A percentile compares a stretch with the other conserved stretches of the same genome.
phyloP scores from a whole-genome alignment of 2,329 filamentous ascomycete species.

The Colletotrichum orchidophilum region DNA sequence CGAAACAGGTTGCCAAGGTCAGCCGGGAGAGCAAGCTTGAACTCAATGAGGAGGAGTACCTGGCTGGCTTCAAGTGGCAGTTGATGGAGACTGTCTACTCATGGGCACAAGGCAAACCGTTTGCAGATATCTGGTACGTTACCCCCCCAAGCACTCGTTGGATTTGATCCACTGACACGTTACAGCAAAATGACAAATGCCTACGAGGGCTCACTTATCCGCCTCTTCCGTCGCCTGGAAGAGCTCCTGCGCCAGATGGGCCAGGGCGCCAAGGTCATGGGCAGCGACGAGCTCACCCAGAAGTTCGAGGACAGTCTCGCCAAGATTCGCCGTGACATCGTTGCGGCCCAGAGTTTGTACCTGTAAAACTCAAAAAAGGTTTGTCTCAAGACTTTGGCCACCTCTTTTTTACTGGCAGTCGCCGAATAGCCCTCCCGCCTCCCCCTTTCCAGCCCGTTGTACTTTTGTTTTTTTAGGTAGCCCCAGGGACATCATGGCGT shows the following conservation, averaged over 20 bases:
- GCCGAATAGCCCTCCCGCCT: background rate
- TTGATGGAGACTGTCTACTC: conserved; percentile 95
- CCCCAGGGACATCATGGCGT: conserved; percentile 20
- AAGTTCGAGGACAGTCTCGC: conserved; percentile 90
- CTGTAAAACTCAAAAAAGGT: conserved; percentile 63
- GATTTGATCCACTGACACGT: conserved; percentile 14
- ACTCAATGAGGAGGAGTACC: conserved; percentile 95
- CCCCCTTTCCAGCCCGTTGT: background rate
- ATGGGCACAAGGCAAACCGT: conserved; percentile 90
- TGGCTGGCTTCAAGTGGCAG: conserved; percentile 89
- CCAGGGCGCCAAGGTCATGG: conserved; percentile 97
- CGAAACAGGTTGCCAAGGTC: conserved; percentile 89
- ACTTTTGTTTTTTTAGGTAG: conserved; percentile 21
- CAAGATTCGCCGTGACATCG: conserved; percentile 92
- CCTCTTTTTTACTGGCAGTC: background rate
- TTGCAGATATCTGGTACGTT: conserved; percentile 93
- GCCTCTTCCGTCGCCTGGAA: conserved; percentile 93
- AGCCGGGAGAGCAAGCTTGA: conserved; percentile 93
- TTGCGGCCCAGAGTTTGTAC: conserved; percentile 93
- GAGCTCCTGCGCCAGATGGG: conserved; percentile 95
- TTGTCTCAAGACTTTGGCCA: background rate
- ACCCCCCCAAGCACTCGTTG: too few relatives aligned
- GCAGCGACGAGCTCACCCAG: conserved; percentile 88
- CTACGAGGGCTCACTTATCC: conserved; percentile 96
- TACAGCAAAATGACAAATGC: conserved; percentile 97